These are phyloP conservation scores for Cutaneotrichosporon spelunceum DNA, from an alignment of 1,284 basidiomycete genomes.

Conservation along the genomic window DNA sequence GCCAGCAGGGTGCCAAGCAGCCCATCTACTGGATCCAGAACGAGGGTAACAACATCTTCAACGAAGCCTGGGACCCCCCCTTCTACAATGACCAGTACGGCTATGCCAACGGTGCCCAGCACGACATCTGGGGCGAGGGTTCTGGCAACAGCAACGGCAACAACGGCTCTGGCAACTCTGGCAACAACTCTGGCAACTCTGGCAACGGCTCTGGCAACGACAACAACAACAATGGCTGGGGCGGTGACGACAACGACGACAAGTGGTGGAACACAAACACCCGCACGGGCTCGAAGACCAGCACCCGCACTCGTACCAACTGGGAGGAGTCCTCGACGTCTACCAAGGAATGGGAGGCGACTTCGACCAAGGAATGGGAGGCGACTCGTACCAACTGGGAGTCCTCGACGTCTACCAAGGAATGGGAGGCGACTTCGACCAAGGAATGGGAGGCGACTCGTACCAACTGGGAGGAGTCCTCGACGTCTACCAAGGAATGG, in stretches of 20 bases:
- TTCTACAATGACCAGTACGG: conserved; percentile 47
- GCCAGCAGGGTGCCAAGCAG: conserved; percentile 29
- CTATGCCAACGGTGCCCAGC: conserved; percentile 52
- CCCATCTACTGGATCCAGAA: conserved; percentile 18
- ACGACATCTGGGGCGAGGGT: conserved; percentile 41
- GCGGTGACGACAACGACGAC: background rate
- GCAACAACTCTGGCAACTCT: too few species aligned
- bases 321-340: background rate
- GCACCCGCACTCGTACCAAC: background rate
- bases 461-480: too few species aligned
- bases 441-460: background rate
- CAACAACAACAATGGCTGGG: background rate
- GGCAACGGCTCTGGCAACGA: background rate
- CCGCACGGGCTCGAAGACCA: background rate
- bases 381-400: background rate
- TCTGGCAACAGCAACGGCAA: background rate
- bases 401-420: background rate
- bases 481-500: background rate
- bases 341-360: background rate
- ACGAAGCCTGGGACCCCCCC: conserved; percentile 23
- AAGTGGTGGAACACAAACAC: background rate
- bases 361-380: background rate
- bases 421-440: background rate
- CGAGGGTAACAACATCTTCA: conserved; percentile 58
- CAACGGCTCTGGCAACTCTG: background rate